Conservation (phyloP, 805 yeast species). For the Cyberlindnera lachancei region DNA sequence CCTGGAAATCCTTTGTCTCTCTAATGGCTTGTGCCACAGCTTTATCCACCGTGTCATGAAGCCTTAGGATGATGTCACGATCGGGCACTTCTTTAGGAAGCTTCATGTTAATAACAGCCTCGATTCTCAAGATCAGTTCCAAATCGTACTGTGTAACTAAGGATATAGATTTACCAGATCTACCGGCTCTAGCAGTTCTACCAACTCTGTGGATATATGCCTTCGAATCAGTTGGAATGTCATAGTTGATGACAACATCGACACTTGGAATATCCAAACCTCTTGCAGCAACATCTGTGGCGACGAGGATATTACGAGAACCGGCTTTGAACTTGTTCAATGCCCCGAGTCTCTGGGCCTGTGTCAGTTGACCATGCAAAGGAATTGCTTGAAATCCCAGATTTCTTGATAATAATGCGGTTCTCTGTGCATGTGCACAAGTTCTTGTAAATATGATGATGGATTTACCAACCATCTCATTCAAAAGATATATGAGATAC, state of each 20-base stretch:
- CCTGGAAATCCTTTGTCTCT: slow-evolving; percentile 26
- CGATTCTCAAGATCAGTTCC: slow-evolving; percentile 82
- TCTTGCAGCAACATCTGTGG: slow-evolving; percentile 92
- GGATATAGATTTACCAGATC: slow-evolving; percentile 81
- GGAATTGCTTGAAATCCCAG: slow-evolving; percentile 89
- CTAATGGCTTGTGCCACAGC: slow-evolving; percentile 86
- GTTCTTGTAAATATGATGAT: slow-evolving; percentile 89
- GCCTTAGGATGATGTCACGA: slow-evolving; percentile 64
- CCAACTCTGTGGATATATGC: slow-evolving; percentile 96
- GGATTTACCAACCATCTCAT: slow-evolving; percentile 79
- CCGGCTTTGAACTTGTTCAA: slow-evolving; percentile 74
- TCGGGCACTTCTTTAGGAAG: slow-evolving; percentile 79
- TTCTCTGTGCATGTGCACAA: slow-evolving; percentile 89
- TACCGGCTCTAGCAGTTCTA: slow-evolving; percentile 97
- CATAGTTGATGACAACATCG: slow-evolving; percentile 82
- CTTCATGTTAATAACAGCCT: slow-evolving; percentile 76
- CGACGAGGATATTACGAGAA: slow-evolving; percentile 58
- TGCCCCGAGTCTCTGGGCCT: slow-evolving; percentile 77
- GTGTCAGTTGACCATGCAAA: slow-evolving; percentile 85
- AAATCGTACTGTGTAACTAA: slow-evolving; percentile 92
- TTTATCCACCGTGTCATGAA: slow-evolving; percentile 83
- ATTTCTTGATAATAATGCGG: slow-evolving; percentile 71
- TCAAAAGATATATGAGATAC: slow-evolving; percentile 69
- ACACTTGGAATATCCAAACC: slow-evolving; percentile 96
- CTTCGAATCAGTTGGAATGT: slow-evolving; percentile 93